Percentiles rank a stretch among this genome's conserved stretches.
Evolutionary conservation across 75 land plant species (phyloP).

Genomic region (Cupressus sempervirens): DNA sequence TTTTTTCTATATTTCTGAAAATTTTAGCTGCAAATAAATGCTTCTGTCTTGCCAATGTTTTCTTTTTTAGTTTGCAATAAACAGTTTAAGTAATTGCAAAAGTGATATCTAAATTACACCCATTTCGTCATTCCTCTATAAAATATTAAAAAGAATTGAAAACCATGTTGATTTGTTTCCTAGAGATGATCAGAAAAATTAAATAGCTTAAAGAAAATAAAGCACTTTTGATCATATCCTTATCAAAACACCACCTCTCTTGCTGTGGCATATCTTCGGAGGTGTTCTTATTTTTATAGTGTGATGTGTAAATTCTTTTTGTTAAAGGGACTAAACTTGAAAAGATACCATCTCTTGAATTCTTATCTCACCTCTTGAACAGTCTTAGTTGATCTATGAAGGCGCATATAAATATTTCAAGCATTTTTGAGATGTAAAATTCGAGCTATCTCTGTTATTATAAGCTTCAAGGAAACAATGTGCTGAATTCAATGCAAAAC

Average conservation of each 20-base stretch:
- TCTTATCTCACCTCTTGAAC: not conserved
- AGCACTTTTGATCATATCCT: not conserved
- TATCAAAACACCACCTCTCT: not conserved
- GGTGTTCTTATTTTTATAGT: not conserved
- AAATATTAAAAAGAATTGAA: not conserved
- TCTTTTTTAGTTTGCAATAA: not conserved
- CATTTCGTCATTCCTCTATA: not conserved
- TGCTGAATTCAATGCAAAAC: not conserved
- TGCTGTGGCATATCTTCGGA: not conserved
- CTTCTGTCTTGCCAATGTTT: not conserved
- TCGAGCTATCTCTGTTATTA: not conserved
- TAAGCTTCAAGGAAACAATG: not conserved
- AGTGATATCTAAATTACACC: not conserved
- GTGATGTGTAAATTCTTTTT: not conserved
- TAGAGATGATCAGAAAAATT: not conserved
- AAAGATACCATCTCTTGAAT: not conserved
- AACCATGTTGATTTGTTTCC: not conserved
- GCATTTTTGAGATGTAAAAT: not conserved
- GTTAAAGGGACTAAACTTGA: not conserved
- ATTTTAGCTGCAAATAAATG: not conserved
- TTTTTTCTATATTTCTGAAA: not conserved
- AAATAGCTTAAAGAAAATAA: not conserved
- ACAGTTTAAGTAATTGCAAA: not conserved
- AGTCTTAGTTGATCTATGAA: not conserved
- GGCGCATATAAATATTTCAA: not conserved